Conservation (phyloP, 2,329 filamentous ascomycete genomes). For the Neofusicoccum ribis region DNA sequence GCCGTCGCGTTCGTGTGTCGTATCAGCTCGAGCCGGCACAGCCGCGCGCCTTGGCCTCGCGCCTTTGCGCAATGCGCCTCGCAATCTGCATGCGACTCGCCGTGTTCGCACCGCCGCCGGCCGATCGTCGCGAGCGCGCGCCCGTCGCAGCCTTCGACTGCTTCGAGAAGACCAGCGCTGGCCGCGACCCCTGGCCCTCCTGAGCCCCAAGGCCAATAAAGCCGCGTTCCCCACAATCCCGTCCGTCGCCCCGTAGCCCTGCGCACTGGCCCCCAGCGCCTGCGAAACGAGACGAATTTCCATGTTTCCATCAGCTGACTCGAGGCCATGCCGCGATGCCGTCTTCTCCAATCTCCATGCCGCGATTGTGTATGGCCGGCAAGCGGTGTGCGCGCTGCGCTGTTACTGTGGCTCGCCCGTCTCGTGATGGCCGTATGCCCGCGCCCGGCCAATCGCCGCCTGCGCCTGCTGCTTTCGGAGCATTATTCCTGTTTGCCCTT, state of each 20-base stretch:
- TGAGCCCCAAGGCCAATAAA: conserved; percentile 8
- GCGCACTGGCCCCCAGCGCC: conserved; percentile 6
- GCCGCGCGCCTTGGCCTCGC: conserved; percentile 3
- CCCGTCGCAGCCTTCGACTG: neutral
- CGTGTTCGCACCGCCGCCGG: neutral
- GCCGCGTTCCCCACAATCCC: conserved; percentile 16
- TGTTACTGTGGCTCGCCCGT: conserved; percentile 15
- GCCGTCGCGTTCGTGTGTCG: conserved; percentile 12
- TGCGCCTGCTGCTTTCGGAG: neutral
- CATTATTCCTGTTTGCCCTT: neutral
- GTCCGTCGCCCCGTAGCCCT: conserved; percentile 9
- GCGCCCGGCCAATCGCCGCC: neutral
- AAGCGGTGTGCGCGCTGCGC: conserved; percentile 16
- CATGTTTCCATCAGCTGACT: conserved; percentile 16
- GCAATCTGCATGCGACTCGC: conserved; percentile 13
- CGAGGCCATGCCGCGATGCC: neutral
- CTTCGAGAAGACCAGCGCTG: conserved; percentile 10
- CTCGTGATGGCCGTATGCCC: conserved; percentile 5
- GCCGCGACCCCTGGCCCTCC: neutral
- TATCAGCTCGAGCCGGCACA: conserved; percentile 2
- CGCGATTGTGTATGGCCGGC: neutral
- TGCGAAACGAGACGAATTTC: conserved; percentile 10
- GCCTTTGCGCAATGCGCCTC: conserved; percentile 8
- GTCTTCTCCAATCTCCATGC: conserved; percentile 9
- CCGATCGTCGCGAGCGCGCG: neutral